phyloP scores from a whole-genome alignment of 306 rosid species.

The Biancaea sappan region DNA sequence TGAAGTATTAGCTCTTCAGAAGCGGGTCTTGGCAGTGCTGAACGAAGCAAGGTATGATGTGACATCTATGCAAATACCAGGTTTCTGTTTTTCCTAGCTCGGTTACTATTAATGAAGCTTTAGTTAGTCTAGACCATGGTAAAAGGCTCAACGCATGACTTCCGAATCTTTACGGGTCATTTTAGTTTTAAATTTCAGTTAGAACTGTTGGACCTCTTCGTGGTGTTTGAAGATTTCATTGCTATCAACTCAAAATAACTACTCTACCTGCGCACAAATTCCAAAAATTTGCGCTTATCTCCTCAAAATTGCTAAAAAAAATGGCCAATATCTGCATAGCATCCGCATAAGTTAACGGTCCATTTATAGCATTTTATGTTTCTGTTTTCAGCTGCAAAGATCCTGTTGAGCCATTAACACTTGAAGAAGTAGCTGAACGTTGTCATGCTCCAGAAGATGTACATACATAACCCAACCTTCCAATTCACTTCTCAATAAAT shows the following conservation, averaged over 20 bases:
- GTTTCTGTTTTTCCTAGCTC: not conserved
- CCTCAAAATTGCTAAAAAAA: not conserved
- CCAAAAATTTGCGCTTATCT: slow-evolving; percentile 10
- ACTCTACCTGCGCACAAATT: not conserved
- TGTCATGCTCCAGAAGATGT: slow-evolving; percentile 84
- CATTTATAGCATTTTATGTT: not conserved
- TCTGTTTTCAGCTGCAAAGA: slow-evolving; percentile 55
- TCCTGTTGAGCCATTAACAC: slow-evolving; percentile 45
- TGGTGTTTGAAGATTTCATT: not conserved
- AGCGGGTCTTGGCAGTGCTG: slow-evolving; percentile 82
- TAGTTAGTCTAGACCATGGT: not conserved
- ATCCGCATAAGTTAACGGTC: not conserved
- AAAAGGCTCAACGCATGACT: not conserved
- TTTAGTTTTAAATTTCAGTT: not conserved
- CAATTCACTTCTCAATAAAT: not conserved
- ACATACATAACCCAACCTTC: not conserved
- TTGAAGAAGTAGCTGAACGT: slow-evolving; percentile 47
- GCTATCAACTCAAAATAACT: not conserved
- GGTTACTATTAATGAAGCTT: not conserved
- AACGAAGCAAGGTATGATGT: slow-evolving; percentile 79
- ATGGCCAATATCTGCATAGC: not conserved
- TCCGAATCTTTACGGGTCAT: not conserved
- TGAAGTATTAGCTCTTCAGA: slow-evolving; percentile 93
- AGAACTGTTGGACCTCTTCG: slow-evolving; percentile 8
- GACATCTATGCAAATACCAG: not conserved